Percentiles rank a stretch among this genome's conserved stretches.
Evolutionary conservation across 345 rosid genomes (phyloP).

Genomic region (Mallotus nudiflorus): DNA sequence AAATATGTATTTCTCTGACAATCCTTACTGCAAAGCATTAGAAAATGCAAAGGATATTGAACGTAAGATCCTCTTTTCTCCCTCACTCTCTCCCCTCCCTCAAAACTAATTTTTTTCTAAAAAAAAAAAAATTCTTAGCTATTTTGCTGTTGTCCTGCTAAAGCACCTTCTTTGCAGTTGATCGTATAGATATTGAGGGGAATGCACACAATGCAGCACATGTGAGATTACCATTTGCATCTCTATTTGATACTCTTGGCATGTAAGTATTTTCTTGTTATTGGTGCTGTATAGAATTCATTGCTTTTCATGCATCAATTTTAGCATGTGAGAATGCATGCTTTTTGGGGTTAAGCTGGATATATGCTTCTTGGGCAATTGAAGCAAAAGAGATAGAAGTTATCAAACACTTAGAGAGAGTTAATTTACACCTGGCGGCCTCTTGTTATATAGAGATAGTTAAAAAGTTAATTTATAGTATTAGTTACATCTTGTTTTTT

Average conservation of each 20-base stretch:
- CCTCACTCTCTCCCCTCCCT: conserved; percentile 5
- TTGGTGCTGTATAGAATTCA: background rate
- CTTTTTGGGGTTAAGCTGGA: background rate
- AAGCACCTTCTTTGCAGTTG: conserved; percentile 53
- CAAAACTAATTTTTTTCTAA: background rate
- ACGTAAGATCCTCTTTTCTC: conserved; percentile 48
- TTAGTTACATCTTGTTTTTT: no score
- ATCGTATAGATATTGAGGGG: conserved; percentile 82
- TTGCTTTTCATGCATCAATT: background rate
- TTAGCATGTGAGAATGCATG: background rate
- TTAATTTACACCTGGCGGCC: background rate
- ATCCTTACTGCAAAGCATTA: conserved; percentile 82
- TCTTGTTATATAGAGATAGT: background rate
- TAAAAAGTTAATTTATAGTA: no score
- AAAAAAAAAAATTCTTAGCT: background rate
- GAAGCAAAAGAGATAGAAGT: background rate
- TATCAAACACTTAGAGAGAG: background rate
- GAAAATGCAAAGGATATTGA: conserved; percentile 87
- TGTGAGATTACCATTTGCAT: conserved; percentile 84
- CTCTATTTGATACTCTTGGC: conserved; percentile 91
- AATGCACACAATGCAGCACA: conserved; percentile 53
- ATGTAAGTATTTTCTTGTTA: conserved; percentile 49
- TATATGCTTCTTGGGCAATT: background rate
- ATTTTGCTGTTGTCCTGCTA: conserved; percentile 4
- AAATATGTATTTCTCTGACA: conserved; percentile 53